Base-by-base conservation (phyloP, 2,329 filamentous ascomycete species). In the Diaporthe sp. region DNA sequence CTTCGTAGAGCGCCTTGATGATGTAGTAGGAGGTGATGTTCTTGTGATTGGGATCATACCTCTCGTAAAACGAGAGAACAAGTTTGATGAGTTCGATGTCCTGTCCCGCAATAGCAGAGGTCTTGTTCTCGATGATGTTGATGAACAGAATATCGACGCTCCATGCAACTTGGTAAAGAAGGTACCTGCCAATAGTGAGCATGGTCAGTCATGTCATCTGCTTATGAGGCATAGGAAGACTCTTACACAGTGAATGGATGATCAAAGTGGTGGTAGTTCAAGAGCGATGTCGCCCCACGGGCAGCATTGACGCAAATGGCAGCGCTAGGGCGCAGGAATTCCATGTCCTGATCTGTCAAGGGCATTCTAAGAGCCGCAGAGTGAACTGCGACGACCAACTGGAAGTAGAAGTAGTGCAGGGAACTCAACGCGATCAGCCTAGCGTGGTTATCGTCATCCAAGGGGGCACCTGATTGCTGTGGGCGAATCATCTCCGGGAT, bases 11-110 rank as follows among this genome's bases (percentile, higher is more conserved):
- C 2, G 37, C n/a, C 60, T 42, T 44, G 3, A 44, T 19, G n/a
- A 28, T 44, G 15, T 31, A 31, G 19, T 62, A 62, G 6, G 58
- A 61, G 37, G 12, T 12, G 6, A 8, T 28, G 0, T 42, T 42
- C 31, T 25, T 37, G 37, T 61, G 37, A 28, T 42, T 25, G 1
- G 3, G n/a, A 28, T 61, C 22, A 13, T 42, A 61, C 28, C 58
- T 61, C n/a, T 42, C 22, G 19, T 42, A 42, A 15, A 25, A 60
- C 4, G 37, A 61, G 12, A 25, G 10, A 0, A 61, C 58, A 61
- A 61, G 53, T 61, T 61, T 42, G 37, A 61, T 61, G 22, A 61
- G 22, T 3, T 61, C 22, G n/a, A 61, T 44, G 37, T 61, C 19
- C 37, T 25, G 58, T 6, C 10, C 13, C 22, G 37, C 58, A 4